phyloP scores from a whole-genome alignment of 2,329 filamentous ascomycete genomes.

The Penicillium paneum region DNA sequence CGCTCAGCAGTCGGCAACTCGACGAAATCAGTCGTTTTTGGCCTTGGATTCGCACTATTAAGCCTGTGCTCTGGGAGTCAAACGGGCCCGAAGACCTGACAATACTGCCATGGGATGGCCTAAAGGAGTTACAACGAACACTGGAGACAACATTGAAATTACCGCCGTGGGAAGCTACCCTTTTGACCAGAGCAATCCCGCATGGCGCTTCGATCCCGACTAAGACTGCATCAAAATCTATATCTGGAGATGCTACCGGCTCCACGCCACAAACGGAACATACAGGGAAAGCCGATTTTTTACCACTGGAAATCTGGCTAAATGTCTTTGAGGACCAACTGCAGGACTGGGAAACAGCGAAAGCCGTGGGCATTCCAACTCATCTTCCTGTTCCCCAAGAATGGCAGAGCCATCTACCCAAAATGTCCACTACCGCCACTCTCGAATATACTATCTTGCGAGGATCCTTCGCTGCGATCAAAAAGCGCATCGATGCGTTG shows the following conservation, averaged over 20 bases:
- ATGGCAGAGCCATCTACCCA: constrained; percentile 64
- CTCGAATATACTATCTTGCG: constrained; percentile 83
- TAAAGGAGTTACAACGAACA: constrained; percentile 31
- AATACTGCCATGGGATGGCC: constrained; percentile 52
- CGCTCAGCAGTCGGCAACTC: constrained; percentile 81
- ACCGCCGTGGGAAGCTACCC: constrained; percentile 17
- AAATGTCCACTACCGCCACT: constrained; percentile 66
- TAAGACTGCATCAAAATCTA: constrained; percentile 15
- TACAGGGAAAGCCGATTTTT: constrained; percentile 28
- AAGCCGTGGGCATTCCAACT: constrained; percentile 75
- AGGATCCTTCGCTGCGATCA: constrained; percentile 66
- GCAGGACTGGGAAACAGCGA: constrained; percentile 86
- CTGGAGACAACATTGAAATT: constrained; percentile 33
- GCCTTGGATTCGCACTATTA: constrained; percentile 80
- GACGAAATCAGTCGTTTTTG: constrained; percentile 79
- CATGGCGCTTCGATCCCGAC: constrained; percentile 7
- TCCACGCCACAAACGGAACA: constrained; percentile 17
- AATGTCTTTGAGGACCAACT: constrained; percentile 75
- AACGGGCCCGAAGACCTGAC: constrained; percentile 53
- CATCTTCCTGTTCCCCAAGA: constrained; percentile 68
- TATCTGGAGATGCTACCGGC: constrained; percentile 39
- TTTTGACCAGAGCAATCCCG: constrained; percentile 12
- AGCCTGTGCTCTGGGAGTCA: constrained; percentile 80
- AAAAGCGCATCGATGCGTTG: constrained; percentile 65
- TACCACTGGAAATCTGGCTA: constrained; percentile 86